Evolutionary conservation across 192 early-diverging fungal genomes (phyloP), one percentile per base, ranked within the genome.

Genomic region (Coemansia sp.): DNA sequence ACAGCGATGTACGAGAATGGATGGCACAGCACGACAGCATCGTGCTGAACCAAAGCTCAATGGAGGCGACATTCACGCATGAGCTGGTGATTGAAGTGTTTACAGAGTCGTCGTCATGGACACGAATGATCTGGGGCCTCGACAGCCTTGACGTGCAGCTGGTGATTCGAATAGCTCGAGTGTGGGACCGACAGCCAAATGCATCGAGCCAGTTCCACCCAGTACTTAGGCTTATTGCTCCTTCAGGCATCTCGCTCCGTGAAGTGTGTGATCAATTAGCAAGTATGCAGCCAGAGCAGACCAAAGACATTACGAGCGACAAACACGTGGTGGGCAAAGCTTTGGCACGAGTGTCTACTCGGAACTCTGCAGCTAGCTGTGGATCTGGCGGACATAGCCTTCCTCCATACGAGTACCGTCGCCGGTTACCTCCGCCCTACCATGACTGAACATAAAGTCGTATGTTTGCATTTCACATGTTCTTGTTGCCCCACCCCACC

Each of bases 81-180:
- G 73, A 76, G 9, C 51, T 76, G 11, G 18, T 55, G 0, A 56
- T 62, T 8, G 73, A 76, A 43, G 53, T 76, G 30, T 76, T 69
- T 36, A 64, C 55, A 5, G n/a, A 40, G 16, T 46, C 66, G 11
- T 69, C 73, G 4, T 14, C 34, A 11, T 38, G 69, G 7, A 15
- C 45, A 37, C 62, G 62, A 5, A 15, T 69, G 16, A 17, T 76
- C 5, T 26, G 54, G 38, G 73, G 73, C 1, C 40, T 54, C 21
- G 41, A 20, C 4, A 31, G 18, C 18, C 32, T 62, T 3, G 45
- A 65, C 4, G 73, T 66, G 4, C 66, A 76, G 39, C 50, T 69
- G 21, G 59, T 76, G 5, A 59, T 76, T 26, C 66, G 73, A 11
- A 76, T 76, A 42, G 62, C 59, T 8, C 53, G 73, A 14, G 59